phyloP scores from a whole-genome alignment of 1,284 basidiomycete species.

The Apiotrichum akiyoshidainum region DNA sequence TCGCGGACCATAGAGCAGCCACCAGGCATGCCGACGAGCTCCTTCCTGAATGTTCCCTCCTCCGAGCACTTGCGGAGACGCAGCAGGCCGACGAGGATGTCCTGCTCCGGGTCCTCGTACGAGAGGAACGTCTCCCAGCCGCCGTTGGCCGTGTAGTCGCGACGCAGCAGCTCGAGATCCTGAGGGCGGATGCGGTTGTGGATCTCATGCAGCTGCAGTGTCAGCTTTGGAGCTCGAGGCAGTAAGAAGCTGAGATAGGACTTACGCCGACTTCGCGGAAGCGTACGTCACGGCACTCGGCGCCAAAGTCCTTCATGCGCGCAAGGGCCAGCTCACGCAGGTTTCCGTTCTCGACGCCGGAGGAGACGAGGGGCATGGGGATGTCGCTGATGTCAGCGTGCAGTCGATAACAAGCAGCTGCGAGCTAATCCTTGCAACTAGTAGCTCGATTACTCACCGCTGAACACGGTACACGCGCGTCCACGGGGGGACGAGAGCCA shows the following conservation, averaged over 20 bases:
- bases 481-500: slow-evolving; percentile 98
- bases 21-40: slow-evolving; percentile 72
- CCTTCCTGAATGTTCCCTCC: slow-evolving; percentile 92
- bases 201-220: slow-evolving; percentile 84
- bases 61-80: slow-evolving; percentile 92
- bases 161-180: slow-evolving; percentile 90
- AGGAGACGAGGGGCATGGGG: slow-evolving; percentile 88
- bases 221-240: not conserved
- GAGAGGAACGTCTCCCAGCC: slow-evolving; percentile 99
- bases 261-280: slow-evolving; percentile 95
- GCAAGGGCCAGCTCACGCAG: slow-evolving; percentile 92
- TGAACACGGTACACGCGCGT: slow-evolving; percentile 98
- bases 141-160: slow-evolving; percentile 95
- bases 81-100: slow-evolving; percentile 92
- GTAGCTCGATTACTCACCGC: slow-evolving; percentile 56
- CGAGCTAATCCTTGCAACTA: slow-evolving; percentile 1
- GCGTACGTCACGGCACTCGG: slow-evolving; percentile 94
- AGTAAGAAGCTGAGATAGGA: slow-evolving; percentile 24
- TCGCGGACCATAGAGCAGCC: slow-evolving; percentile 93
- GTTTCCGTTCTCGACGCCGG: slow-evolving; percentile 98
- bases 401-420: not conserved
- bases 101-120: slow-evolving; percentile 95
- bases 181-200: slow-evolving; percentile 96
- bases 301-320: slow-evolving; percentile 98
- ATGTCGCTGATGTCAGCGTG: slow-evolving; percentile 66